These are phyloP conservation scores for Lecanicillium sp. DNA, from an alignment of 2,329 filamentous ascomycete species.

Conservation along the genomic window DNA sequence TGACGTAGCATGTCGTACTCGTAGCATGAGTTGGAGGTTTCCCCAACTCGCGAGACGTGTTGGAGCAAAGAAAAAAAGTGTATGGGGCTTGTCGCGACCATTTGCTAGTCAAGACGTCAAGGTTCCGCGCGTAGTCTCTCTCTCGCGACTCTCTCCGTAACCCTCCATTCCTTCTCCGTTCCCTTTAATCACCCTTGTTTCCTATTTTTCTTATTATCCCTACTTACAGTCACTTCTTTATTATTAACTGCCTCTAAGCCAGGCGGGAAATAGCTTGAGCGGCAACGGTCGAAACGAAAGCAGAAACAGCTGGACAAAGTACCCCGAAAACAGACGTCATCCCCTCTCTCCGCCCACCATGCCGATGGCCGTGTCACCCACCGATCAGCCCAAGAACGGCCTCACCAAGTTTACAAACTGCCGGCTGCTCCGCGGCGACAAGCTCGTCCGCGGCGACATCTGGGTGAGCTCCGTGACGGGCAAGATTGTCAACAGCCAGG, in stretches of 20 bases:
- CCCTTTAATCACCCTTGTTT: background rate
- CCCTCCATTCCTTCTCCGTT: background rate
- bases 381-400: slow-evolving; percentile 32
- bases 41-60: background rate
- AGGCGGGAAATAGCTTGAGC: no score
- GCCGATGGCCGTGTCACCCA: slow-evolving; percentile 37
- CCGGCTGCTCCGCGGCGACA: slow-evolving; percentile 60
- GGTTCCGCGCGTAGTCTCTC: background rate
- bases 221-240: slow-evolving; percentile 1
- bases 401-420: slow-evolving; percentile 91
- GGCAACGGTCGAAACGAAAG: no score
- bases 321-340: no score
- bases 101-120: background rate
- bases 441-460: slow-evolving; percentile 69
- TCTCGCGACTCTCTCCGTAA: background rate
- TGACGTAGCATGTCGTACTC: background rate
- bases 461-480: slow-evolving; percentile 80
- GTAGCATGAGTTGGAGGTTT: no score
- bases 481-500: slow-evolving; percentile 68
- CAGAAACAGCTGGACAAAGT: slow-evolving; percentile 1
- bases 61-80: background rate
- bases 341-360: slow-evolving; percentile 23
- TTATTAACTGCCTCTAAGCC: no score
- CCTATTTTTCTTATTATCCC: slow-evolving; percentile 15
- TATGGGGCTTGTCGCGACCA: background rate